A percentile compares a stretch with the other conserved stretches of the same genome.
phyloP scores from a whole-genome alignment of 306 rosid species.

The Castanospermum australe region DNA sequence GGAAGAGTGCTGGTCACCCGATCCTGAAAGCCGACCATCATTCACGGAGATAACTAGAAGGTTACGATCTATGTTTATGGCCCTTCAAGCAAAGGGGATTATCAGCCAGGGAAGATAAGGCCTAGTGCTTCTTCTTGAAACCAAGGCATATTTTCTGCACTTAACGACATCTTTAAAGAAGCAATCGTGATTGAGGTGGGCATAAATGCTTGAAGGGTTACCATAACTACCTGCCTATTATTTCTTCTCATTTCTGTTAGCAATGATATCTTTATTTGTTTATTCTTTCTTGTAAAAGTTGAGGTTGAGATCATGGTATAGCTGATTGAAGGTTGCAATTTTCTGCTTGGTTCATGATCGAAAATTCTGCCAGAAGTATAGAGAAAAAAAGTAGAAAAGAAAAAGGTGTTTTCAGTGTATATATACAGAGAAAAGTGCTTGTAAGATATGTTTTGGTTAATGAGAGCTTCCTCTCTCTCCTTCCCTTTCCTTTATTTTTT shows the following conservation, averaged over 20 bases:
- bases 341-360: slow-evolving; percentile 35
- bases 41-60: slow-evolving; percentile 63
- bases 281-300: slow-evolving; percentile 42
- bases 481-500: background rate
- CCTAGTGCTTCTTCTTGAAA: slow-evolving; percentile 31
- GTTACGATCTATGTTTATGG: slow-evolving; percentile 55
- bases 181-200: slow-evolving; percentile 17
- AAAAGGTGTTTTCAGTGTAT: slow-evolving; percentile 24
- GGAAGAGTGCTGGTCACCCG: slow-evolving; percentile 80
- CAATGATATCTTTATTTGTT: slow-evolving; percentile 42
- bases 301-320: slow-evolving; percentile 36
- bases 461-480: background rate
- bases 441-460: slow-evolving; percentile 21
- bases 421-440: slow-evolving; percentile 21
- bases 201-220: slow-evolving; percentile 28
- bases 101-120: slow-evolving; percentile 31
- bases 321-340: slow-evolving; percentile 31
- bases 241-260: slow-evolving; percentile 24
- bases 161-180: slow-evolving; percentile 20
- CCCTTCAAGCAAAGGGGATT: slow-evolving; percentile 44
- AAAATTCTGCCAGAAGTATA: slow-evolving; percentile 24
- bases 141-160: background rate
- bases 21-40: slow-evolving; percentile 65
- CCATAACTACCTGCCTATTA: background rate
- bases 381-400: background rate